These are phyloP conservation scores for Xenoacremonium recifei DNA, from an alignment of 2,329 filamentous ascomycete genomes.

Conservation along the genomic window DNA sequence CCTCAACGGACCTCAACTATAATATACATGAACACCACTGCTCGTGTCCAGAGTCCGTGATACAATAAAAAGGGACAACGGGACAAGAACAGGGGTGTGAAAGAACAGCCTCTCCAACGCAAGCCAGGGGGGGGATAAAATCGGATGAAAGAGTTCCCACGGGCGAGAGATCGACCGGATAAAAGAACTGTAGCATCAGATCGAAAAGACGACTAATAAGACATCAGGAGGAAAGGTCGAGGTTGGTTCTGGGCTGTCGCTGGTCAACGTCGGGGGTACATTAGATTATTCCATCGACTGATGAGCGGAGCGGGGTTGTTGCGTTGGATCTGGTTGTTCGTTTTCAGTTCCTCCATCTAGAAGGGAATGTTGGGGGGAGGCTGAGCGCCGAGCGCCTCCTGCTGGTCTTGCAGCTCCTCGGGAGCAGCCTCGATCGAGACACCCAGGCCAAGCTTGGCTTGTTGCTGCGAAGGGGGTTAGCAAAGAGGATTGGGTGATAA, in stretches of 20 bases:
- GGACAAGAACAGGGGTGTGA: no score
- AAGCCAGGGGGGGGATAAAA: conserved; percentile 7
- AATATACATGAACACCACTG: conserved; percentile 27
- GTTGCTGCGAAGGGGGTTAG: conserved; percentile 63
- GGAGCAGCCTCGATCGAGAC: conserved; percentile 85
- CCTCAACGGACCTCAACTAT: conserved; percentile 17
- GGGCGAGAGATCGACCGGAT: conserved; percentile 4
- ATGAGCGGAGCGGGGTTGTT: conserved; percentile 17
- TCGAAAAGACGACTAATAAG: conserved; percentile 28
- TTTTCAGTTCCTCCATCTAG: conserved; percentile 39
- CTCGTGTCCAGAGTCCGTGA: conserved; percentile 1
- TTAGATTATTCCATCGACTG: conserved; percentile 26
- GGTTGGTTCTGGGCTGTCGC: conserved; percentile 16
- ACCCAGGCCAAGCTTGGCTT: conserved; percentile 90
- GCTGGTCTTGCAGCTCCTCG: conserved; percentile 85
- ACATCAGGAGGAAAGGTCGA: conserved; percentile 22
- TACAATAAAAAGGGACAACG: background rate
- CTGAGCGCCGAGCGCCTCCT: conserved; percentile 59
- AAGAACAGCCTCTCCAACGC: conserved; percentile 3
- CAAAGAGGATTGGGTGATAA: background rate
- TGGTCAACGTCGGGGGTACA: conserved; percentile 24
- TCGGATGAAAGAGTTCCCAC: conserved; percentile 9
- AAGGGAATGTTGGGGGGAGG: conserved; percentile 61
- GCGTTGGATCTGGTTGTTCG: conserved; percentile 16
- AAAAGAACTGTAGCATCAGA: conserved; percentile 17